Evolutionary conservation across 2,329 filamentous ascomycete genomes (phyloP).

Genomic region (Drechslera avenae): DNA sequence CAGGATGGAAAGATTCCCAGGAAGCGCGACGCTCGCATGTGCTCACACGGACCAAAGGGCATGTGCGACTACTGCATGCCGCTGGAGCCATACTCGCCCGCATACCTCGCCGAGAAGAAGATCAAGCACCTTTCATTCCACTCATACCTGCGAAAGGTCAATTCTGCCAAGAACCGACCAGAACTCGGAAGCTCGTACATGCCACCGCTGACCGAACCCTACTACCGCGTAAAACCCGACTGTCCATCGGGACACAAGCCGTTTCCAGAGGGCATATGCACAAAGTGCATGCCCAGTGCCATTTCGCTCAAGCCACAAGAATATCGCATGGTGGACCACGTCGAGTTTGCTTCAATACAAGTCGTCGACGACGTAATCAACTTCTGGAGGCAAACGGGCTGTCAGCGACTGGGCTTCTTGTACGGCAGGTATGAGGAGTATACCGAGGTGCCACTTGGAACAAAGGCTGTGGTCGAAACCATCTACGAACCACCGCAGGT

Average conservation of each 20-base stretch:
- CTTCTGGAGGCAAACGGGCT: constrained; percentile 85
- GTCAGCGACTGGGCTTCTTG: constrained; percentile 84
- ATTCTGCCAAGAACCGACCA: constrained; percentile 93
- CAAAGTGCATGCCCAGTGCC: constrained; percentile 95
- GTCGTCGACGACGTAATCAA: constrained; percentile 90
- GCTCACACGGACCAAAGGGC: constrained; percentile 91
- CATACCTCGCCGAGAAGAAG: constrained; percentile 91
- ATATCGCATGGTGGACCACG: constrained; percentile 97
- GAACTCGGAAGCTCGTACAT: constrained; percentile 95
- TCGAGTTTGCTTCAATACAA: constrained; percentile 86
- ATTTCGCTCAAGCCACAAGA: constrained; percentile 93
- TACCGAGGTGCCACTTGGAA: constrained; percentile 85
- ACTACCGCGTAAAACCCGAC: constrained; percentile 83
- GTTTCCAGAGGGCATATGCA: constrained; percentile 97
- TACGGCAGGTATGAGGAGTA: constrained; percentile 94
- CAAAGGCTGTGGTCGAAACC: constrained; percentile 94
- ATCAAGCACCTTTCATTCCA: constrained; percentile 99
- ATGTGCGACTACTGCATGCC: constrained; percentile 99
- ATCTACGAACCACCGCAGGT: constrained; percentile 96
- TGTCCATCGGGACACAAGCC: constrained; percentile 92
- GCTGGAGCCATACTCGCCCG: constrained; percentile 87
- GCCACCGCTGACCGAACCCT: constrained; percentile 90
- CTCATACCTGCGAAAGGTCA: constrained; percentile 90
- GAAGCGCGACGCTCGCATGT: constrained; percentile 80
- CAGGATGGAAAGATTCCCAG: constrained; percentile 87